Percentiles rank a stretch among this genome's conserved stretches.
phyloP scores from a whole-genome alignment of 2,329 filamentous ascomycete genomes.

The Clonostachys sp. region DNA sequence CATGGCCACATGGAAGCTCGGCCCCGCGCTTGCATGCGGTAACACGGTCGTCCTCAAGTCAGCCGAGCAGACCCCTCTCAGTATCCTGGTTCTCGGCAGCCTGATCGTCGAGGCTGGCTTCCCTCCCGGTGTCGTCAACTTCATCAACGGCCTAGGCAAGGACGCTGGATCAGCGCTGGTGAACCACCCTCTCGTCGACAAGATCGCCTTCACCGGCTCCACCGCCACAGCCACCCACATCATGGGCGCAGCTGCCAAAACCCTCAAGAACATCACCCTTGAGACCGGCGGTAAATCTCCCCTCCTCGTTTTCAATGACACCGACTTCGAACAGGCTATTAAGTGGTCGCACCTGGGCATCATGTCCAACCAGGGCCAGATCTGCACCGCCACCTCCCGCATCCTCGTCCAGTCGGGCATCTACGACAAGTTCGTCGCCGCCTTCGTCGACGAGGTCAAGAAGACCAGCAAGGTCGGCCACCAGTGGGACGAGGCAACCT shows the following conservation, averaged over 20 bases:
- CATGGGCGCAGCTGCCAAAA: constrained; percentile 60
- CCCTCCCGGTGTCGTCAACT: constrained; percentile 67
- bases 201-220: constrained; percentile 69
- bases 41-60: constrained; percentile 57
- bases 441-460: constrained; percentile 50
- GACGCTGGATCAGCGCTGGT: constrained; percentile 62
- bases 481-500: constrained; percentile 17
- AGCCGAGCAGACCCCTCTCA: constrained; percentile 58
- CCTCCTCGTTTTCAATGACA: constrained; percentile 53
- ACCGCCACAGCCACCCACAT: constrained; percentile 63
- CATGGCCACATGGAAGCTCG: constrained; percentile 71
- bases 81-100: constrained; percentile 53
- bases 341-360: constrained; percentile 35
- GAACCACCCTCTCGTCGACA: constrained; percentile 59
- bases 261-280: constrained; percentile 52
- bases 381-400: constrained; percentile 51
- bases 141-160: constrained; percentile 62
- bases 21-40: constrained; percentile 56
- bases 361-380: constrained; percentile 49
- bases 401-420: constrained; percentile 50
- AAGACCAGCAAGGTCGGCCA: constrained; percentile 25
- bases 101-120: constrained; percentile 67
- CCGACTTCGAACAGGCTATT: constrained; percentile 55
- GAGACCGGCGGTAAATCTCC: constrained; percentile 58
- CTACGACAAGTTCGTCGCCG: constrained; percentile 52